Base-by-base conservation (phyloP, 2,329 filamentous ascomycete genomes). In the Aspergillus carbonarius region DNA sequence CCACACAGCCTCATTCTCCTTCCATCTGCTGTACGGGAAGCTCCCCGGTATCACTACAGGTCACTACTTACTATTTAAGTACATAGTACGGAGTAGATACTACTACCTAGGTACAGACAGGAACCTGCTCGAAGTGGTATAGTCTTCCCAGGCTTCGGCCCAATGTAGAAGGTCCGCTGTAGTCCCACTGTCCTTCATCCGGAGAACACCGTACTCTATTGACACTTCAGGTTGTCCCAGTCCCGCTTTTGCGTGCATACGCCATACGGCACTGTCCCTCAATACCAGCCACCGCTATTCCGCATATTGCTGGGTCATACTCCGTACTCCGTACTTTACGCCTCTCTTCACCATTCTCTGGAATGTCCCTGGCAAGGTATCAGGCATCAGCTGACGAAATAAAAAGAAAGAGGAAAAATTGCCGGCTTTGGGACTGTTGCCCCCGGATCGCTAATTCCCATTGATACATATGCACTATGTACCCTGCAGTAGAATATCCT, bases 1-100 rank as follows among this genome's bases (percentile, higher is more conserved):
- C 49, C 51, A 61, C 57, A 61, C 60, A 58, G 59, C 58, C 60
- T 60, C 60, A 58, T 51, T 62, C 35, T 34, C 34, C 20, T 32
- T 44, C 44, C 23, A 32, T 32, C 9, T 2, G 30, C 30, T 32
- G 30, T 32, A 32, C 30, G 30, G 30, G 30, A 32, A 32, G 30
- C 10, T 32, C 30, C 30, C 30, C 30, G 30, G 30, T 32, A 32
- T 32, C 8, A 32, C 30, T 32, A 27, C 25, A n/a, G n/a, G n/a
- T n/a, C 5, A 23, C 23, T 23, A 23, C 23, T 3, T 23, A 23
- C 23, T n/a, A n/a, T n/a, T n/a, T n/a, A n/a, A n/a, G n/a, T n/a
- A n/a, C n/a, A n/a, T n/a, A n/a, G n/a, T n/a, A n/a, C n/a, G n/a
- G n/a, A n/a, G 5, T 23, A 23, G 23, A 23, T 23, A 23, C 23